Evolutionary conservation across 192 early-diverging fungal species (phyloP).

Genomic region (Funneliformis geosporum): DNA sequence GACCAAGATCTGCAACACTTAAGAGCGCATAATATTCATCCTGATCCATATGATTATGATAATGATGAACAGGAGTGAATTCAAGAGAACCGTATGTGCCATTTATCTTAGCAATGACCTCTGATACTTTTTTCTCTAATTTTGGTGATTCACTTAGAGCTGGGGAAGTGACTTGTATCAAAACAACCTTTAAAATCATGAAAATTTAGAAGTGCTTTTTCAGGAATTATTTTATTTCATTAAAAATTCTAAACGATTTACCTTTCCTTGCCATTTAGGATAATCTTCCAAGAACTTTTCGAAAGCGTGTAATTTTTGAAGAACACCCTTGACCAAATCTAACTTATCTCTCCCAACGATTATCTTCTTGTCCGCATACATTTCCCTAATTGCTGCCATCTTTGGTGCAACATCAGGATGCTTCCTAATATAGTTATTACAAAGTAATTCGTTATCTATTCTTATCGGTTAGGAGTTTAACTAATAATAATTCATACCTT

Average conservation of each 20-base stretch:
- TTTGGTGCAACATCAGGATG: conserved; percentile 70
- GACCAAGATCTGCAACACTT: conserved; percentile 86
- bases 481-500: conserved; percentile 33
- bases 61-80: conserved; percentile 92
- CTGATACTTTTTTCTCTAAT: conserved; percentile 83
- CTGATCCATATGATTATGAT: conserved; percentile 87
- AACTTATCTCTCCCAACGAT: conserved; percentile 97
- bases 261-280: conserved; percentile 91
- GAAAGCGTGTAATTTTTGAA: conserved; percentile 94
- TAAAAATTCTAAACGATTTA: conserved; percentile 19
- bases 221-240: not conserved
- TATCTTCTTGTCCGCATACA: conserved; percentile 87
- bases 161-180: conserved; percentile 96
- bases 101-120: conserved; percentile 93
- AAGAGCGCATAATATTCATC: conserved; percentile 97
- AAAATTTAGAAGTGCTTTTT: not conserved
- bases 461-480: not conserved
- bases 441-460: no score
- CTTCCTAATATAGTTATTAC: conserved; percentile 50
- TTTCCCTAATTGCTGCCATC: conserved; percentile 75
- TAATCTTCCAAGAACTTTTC: conserved; percentile 87
- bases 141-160: conserved; percentile 66
- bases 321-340: conserved; percentile 91
- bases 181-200: conserved; percentile 58
- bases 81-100: conserved; percentile 92